Conservation (phyloP, 495 filamentous ascomycete genomes). For the Oidiodendron maius region DNA sequence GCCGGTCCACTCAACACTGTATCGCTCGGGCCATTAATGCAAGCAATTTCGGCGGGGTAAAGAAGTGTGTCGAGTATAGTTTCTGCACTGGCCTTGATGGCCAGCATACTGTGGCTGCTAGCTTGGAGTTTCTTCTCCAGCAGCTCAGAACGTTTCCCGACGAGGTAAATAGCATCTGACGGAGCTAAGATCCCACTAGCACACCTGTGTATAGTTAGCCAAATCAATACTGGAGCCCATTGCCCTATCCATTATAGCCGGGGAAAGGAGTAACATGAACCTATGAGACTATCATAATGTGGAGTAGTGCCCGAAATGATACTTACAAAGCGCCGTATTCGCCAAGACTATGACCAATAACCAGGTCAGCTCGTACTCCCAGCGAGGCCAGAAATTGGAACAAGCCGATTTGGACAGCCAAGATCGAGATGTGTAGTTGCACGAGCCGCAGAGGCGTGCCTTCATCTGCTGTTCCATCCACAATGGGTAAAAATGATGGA, state of each 20-base stretch:
- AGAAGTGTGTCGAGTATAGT: no score
- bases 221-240: no score
- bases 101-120: constrained; percentile 69
- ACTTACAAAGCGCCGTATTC: constrained; percentile 84
- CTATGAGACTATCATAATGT: no score
- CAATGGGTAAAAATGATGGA: constrained; percentile 57
- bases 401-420: constrained; percentile 82
- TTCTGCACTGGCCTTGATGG: constrained; percentile 43
- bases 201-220: no score
- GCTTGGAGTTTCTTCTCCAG: constrained; percentile 64
- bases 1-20: constrained; percentile 52
- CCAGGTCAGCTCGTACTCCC: constrained; percentile 67
- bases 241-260: no score
- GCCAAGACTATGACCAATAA: constrained; percentile 80
- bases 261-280: no score
- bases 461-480: constrained; percentile 53
- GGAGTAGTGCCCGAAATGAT: no score
- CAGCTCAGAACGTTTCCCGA: constrained; percentile 69
- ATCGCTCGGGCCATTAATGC: constrained; percentile 54
- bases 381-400: constrained; percentile 71
- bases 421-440: constrained; percentile 73
- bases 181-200: constrained; percentile 76
- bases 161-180: constrained; percentile 73
- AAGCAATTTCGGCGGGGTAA: constrained; percentile 41
- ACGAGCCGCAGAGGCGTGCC: constrained; percentile 69